Evolutionary conservation across 2,329 filamentous ascomycete genomes (phyloP).

Genomic region (Rosellinia necatrix): DNA sequence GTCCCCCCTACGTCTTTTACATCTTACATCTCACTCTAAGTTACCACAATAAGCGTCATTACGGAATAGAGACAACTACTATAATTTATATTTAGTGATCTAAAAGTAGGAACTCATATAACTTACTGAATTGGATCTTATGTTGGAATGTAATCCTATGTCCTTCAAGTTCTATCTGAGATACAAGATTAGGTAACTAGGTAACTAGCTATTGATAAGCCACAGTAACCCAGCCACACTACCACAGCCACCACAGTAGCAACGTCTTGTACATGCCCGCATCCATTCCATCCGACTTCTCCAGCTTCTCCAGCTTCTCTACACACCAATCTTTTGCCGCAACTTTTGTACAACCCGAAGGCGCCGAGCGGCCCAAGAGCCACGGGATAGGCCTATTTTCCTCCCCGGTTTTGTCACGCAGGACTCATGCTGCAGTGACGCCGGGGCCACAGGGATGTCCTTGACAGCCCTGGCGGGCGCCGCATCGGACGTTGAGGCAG

Average conservation of each 20-base stretch:
- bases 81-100: too few species aligned
- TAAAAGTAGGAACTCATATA: too few species aligned
- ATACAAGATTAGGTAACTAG: neutral
- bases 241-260: neutral
- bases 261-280: too few species aligned
- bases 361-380: neutral
- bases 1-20: too few species aligned
- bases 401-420: neutral
- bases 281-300: neutral
- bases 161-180: too few species aligned
- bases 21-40: too few species aligned
- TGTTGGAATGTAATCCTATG: too few species aligned
- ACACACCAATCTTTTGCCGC: neutral
- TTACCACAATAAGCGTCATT: too few species aligned
- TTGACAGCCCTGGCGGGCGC: neutral
- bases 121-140: too few species aligned
- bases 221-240: neutral
- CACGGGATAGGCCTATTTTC: neutral
- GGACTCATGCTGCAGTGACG: neutral
- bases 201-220: neutral
- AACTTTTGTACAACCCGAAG: neutral
- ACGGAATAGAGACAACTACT: too few species aligned
- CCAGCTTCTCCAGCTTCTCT: neutral
- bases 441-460: neutral
- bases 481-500: neutral